Percentiles rank a stretch among this genome's conserved stretches.
Evolutionary conservation across 805 yeast species (phyloP).

Genomic region (Blastobotrys robertii): DNA sequence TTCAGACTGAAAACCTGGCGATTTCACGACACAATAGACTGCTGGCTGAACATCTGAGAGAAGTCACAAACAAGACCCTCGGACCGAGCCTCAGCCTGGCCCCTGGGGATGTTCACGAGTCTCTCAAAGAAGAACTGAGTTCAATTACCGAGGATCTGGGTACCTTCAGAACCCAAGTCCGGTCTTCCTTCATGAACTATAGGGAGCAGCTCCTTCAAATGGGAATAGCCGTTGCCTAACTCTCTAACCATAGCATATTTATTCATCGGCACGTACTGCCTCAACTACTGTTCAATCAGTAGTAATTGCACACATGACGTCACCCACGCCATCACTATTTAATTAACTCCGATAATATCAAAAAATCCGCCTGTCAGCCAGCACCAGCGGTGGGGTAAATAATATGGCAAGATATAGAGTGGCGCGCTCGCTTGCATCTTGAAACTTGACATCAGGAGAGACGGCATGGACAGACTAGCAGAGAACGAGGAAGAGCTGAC

Average conservation of each 20-base stretch:
- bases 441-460: neutral
- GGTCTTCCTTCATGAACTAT: neutral
- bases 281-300: too few relatives aligned
- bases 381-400: too few relatives aligned
- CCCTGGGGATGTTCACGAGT: neutral
- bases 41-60: slow-evolving; percentile 21
- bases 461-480: neutral
- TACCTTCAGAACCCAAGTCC: neutral
- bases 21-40: slow-evolving; percentile 22
- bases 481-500: neutral
- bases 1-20: slow-evolving; percentile 22
- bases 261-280: too few relatives aligned
- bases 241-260: neutral
- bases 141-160: slow-evolving; percentile 1
- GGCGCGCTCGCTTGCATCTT: neutral
- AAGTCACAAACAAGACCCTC: slow-evolving; percentile 13
- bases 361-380: too few relatives aligned
- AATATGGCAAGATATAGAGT: too few relatives aligned
- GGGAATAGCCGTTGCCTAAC: neutral
- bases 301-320: neutral
- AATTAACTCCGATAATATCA: too few relatives aligned
- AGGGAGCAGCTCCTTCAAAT: neutral
- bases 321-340: too few relatives aligned
- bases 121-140: slow-evolving; percentile 1
- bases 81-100: slow-evolving; percentile 1